Conservation (phyloP, 1,284 basidiomycete genomes). For the Mycocalia duriaeana region DNA sequence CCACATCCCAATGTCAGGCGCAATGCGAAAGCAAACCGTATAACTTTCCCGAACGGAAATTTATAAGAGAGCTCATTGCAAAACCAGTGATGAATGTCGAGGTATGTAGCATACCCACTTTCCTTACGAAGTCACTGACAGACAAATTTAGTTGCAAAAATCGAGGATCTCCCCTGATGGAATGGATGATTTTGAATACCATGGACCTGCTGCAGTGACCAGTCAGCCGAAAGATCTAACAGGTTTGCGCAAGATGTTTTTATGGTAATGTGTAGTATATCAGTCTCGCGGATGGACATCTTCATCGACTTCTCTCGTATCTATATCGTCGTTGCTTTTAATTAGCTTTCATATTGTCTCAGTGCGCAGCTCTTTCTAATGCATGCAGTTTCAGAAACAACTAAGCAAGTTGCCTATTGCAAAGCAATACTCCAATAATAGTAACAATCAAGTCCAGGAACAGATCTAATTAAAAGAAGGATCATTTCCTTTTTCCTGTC, state of each 20-base stretch:
- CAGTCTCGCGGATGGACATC: neutral
- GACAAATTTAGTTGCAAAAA: conserved; percentile 45
- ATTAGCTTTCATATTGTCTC: neutral
- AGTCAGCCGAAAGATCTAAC: conserved; percentile 30
- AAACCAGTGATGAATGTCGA: conserved; percentile 60
- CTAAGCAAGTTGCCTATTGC: neutral
- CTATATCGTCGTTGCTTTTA: neutral
- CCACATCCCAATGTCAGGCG: conserved; percentile 65
- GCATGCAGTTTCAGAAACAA: no score
- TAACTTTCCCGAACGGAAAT: conserved; percentile 44
- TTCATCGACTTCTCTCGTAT: neutral
- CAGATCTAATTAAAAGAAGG: neutral
- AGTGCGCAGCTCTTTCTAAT: no score
- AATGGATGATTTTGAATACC: conserved; percentile 32
- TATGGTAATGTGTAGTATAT: conserved; percentile 28
- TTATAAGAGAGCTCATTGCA: conserved; percentile 49
- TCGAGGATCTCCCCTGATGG: conserved; percentile 40
- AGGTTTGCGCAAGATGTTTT: conserved; percentile 38
- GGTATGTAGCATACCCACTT: conserved; percentile 28
- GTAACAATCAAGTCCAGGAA: no score
- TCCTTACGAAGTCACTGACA: neutral
- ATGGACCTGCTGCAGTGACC: conserved; percentile 20
- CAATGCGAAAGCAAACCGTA: conserved; percentile 60
- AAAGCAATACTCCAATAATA: neutral
- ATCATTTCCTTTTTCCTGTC: conserved; percentile 27